A percentile compares a stretch with the other conserved stretches of the same genome.
Conservation (phyloP, 345 rosid species). For the Salix dunnii region DNA sequence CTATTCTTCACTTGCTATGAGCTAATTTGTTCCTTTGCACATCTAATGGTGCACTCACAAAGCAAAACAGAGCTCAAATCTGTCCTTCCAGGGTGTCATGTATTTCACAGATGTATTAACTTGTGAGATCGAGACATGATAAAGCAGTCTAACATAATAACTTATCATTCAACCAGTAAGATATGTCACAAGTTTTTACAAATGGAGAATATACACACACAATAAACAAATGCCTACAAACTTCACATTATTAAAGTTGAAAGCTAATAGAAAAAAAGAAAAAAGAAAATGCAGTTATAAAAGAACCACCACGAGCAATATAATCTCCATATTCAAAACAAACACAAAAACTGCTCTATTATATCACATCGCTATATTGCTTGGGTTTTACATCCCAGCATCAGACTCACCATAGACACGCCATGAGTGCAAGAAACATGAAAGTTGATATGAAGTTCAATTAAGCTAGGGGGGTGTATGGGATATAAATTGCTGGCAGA, state of each 20-base stretch:
- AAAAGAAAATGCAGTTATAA: background rate
- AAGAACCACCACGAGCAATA: background rate
- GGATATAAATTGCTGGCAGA: constrained; percentile 6
- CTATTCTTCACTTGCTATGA: background rate
- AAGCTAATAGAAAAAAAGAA: background rate
- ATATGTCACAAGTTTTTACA: background rate
- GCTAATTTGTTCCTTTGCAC: background rate
- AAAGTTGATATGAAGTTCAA: background rate
- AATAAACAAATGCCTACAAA: background rate
- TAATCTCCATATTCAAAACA: background rate
- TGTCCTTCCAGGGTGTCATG: too few species aligned
- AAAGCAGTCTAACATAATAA: too few species aligned
- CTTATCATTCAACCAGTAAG: background rate
- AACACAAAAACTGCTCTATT: background rate
- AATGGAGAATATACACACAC: background rate
- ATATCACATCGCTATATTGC: background rate
- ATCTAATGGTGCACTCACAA: too few species aligned
- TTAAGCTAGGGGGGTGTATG: background rate
- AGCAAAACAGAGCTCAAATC: too few species aligned
- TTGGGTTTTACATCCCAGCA: background rate
- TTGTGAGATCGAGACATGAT: too few species aligned
- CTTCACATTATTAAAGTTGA: background rate
- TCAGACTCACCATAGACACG: background rate
- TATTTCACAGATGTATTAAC: too few species aligned
- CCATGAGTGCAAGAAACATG: background rate